Evolutionary conservation across 495 filamentous ascomycete species (phyloP), one percentile per base, ranked within the genome.

Genomic region (Extremus antarcticus): DNA sequence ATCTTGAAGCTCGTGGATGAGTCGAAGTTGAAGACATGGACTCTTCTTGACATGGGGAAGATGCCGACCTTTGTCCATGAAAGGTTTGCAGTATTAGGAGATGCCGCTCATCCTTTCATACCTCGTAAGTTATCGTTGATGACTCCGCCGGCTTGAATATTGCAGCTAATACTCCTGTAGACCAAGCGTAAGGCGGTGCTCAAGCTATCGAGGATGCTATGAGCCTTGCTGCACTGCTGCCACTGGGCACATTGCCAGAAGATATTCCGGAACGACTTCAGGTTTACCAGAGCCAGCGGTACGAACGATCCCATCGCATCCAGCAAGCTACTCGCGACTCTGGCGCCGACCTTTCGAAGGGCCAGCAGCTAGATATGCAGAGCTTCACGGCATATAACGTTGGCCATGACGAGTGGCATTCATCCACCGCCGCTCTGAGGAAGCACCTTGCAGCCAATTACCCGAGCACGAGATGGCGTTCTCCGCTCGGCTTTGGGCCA

Each of bases 41-140:
- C 73, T 20, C 66, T 85, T 10, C 62, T 81, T 0, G 81, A 84
- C 60, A 81, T 80, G 73, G 69, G 74, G 3, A 65, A 69, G 16
- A 57, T 84, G n/a, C 71, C 74, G 0, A 73, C 70, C 0, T 86
- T 77, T 76, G 65, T 72, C 1, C 67, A 75, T 3, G 74, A 63
- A 2, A 70, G 67, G 21, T 51, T 83, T 25, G 78, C 71, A 3
- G 64, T 81, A 0, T 47, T 86, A 2, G 82, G 82, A 1, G 82
- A 85, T 71, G 76, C 82, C 0, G 80, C 77, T 24, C 81, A 85
- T 67, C 81, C 80, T 3, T 82, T 84, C 60, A 60, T 58, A n/a
- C 54, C 50, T 52, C 56, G 67, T 55, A n/a, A n/a, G n/a, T n/a
- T n/a, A n/a, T n/a, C n/a, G n/a, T n/a, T n/a, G n/a, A n/a, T n/a